Conservation (phyloP, 2,329 filamentous ascomycete species). For the Chaetomium sp. region DNA sequence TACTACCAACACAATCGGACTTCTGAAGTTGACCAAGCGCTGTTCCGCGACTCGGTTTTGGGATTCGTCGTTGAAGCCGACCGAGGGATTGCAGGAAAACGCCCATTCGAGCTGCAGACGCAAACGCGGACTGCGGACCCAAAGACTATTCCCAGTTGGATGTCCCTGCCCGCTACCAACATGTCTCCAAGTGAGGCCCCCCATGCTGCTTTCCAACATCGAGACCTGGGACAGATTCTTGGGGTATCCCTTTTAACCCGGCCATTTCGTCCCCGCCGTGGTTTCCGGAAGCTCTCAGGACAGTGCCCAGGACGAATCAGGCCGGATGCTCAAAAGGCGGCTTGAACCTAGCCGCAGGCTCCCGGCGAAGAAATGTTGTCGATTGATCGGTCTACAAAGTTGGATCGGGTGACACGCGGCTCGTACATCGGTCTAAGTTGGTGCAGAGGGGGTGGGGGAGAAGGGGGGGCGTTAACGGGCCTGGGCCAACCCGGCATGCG, state of each 20-base stretch:
- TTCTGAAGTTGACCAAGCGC: neutral
- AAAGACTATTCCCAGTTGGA: neutral
- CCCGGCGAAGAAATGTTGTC: conserved; percentile 15
- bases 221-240: neutral
- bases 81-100: neutral
- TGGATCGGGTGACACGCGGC: conserved; percentile 31
- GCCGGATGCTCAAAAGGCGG: conserved; percentile 12
- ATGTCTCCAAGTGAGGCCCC: neutral
- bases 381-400: conserved; percentile 24
- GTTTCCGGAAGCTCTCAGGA: neutral
- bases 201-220: neutral
- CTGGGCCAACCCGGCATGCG: conserved; percentile 4
- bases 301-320: conserved; percentile 2
- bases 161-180: neutral
- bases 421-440: conserved; percentile 16
- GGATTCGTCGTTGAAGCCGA: neutral
- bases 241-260: neutral
- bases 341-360: conserved; percentile 9
- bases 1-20: neutral
- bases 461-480: conserved; percentile 6
- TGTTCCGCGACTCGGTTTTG: neutral
- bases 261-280: neutral
- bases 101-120: neutral
- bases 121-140: neutral
- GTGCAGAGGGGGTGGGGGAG: neutral